Evolutionary conservation across 2,329 filamentous ascomycete species (phyloP).

Genomic region (Fusarium transvaalense): DNA sequence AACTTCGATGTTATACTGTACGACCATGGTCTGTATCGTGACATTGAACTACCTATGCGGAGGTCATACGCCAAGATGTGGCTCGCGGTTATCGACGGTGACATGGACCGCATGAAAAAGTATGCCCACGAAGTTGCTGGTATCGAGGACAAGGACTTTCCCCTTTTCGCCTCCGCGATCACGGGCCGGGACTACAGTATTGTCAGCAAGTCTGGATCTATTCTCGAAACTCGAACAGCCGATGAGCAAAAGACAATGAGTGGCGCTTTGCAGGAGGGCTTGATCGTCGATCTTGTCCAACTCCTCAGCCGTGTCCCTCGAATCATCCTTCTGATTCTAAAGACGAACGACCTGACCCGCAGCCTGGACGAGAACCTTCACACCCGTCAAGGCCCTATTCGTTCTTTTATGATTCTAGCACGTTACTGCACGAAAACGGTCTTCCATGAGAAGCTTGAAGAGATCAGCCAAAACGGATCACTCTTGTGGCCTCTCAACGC

Average conservation of each 20-base stretch:
- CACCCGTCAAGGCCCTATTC: constrained; percentile 75
- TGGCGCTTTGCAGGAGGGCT: constrained; percentile 84
- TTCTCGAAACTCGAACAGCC: constrained; percentile 70
- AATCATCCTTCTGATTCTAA: constrained; percentile 94
- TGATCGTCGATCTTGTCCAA: constrained; percentile 89
- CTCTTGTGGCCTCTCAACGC: constrained; percentile 71
- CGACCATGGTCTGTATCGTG: constrained; percentile 95
- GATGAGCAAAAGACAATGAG: constrained; percentile 91
- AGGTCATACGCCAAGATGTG: constrained; percentile 96
- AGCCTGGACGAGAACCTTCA: constrained; percentile 92
- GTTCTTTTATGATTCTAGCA: constrained; percentile 76
- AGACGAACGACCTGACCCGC: constrained; percentile 96
- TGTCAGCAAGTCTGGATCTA: constrained; percentile 71
- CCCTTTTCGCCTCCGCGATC: constrained; percentile 94
- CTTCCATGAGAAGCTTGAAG: constrained; percentile 72
- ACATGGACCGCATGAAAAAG: constrained; percentile 86
- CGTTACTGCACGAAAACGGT: constrained; percentile 76
- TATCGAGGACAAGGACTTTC: constrained; percentile 89
- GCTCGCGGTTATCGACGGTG: constrained; percentile 93
- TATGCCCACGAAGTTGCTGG: constrained; percentile 92
- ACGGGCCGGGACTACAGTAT: constrained; percentile 92
- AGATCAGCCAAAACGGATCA: constrained; percentile 65
- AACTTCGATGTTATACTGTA: constrained; percentile 98
- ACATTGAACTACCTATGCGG: constrained; percentile 83
- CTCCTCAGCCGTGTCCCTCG: constrained; percentile 89